phyloP scores from a whole-genome alignment of 371 early-diverging fungal species.

The Coemansia sp. region DNA sequence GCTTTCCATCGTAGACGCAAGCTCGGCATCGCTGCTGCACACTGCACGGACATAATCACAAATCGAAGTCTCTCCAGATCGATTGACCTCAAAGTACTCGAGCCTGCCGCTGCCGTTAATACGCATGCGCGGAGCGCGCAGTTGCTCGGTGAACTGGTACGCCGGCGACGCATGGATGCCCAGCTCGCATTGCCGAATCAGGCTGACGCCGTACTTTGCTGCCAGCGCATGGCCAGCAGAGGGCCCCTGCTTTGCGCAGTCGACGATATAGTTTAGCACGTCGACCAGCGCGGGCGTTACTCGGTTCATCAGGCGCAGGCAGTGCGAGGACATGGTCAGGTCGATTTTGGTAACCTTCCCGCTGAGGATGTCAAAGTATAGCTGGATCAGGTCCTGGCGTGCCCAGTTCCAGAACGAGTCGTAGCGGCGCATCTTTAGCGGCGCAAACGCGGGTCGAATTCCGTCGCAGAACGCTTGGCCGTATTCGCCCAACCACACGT shows the following conservation, averaged over 20 bases:
- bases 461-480: conserved; percentile 86
- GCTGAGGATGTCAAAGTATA: conserved; percentile 87
- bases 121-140: conserved; percentile 76
- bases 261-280: conserved; percentile 81
- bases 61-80: conserved; percentile 56
- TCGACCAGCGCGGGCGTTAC: conserved; percentile 71
- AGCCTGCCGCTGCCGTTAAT: conserved; percentile 76
- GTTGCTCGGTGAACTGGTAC: conserved; percentile 81
- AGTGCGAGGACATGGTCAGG: conserved; percentile 74
- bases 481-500: conserved; percentile 80
- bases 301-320: conserved; percentile 87
- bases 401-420: conserved; percentile 98
- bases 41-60: conserved; percentile 39
- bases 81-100: conserved; percentile 74
- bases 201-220: conserved; percentile 70
- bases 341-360: conserved; percentile 81
- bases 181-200: conserved; percentile 81
- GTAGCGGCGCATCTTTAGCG: conserved; percentile 83
- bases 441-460: conserved; percentile 78
- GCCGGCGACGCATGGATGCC: conserved; percentile 72
- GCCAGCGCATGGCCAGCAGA: conserved; percentile 78
- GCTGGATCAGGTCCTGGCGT: conserved; percentile 82
- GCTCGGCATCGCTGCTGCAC: conserved; percentile 60
- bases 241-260: conserved; percentile 63
- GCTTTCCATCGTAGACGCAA: conserved; percentile 60